Conservation (phyloP, 1,139 yeast species). For the Yamadazyma mexicana region DNA sequence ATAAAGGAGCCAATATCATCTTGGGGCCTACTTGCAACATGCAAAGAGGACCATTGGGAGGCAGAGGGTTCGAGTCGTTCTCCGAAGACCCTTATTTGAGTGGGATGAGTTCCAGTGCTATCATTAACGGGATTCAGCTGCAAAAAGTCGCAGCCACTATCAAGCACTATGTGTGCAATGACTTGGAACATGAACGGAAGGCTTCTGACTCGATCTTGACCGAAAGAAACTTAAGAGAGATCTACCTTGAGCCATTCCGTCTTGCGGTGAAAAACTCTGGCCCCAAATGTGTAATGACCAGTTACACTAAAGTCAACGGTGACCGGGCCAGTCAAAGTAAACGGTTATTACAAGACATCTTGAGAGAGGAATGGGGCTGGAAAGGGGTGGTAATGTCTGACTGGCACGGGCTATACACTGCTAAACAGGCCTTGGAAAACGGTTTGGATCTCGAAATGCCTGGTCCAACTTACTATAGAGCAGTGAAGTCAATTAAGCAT, state of each 20-base stretch:
- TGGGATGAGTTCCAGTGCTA: constrained; percentile 28
- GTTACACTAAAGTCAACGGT: constrained; percentile 61
- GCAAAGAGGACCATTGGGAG: constrained; percentile 36
- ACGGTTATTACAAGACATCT: constrained; percentile 40
- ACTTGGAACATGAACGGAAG: constrained; percentile 56
- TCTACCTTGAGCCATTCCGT: constrained; percentile 63
- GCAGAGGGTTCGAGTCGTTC: constrained; percentile 35
- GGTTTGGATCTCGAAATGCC: constrained; percentile 69
- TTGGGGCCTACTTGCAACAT: constrained; percentile 38
- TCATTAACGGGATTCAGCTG: constrained; percentile 31
- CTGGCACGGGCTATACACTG: constrained; percentile 60
- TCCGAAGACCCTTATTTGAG: constrained; percentile 36
- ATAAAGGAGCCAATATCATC: constrained; percentile 33
- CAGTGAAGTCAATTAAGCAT: constrained; percentile 31
- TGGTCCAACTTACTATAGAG: constrained; percentile 53
- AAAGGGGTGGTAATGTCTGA: constrained; percentile 59
- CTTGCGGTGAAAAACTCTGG: constrained; percentile 49
- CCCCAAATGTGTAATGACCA: constrained; percentile 48
- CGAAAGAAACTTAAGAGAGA: constrained; percentile 59
- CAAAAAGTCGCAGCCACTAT: constrained; percentile 52
- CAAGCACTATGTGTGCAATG: constrained; percentile 63
- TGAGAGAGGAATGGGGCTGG: constrained; percentile 37
- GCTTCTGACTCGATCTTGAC: constrained; percentile 49
- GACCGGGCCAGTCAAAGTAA: constrained; percentile 51
- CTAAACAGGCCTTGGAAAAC: constrained; percentile 45